A percentile compares a stretch with the other conserved stretches of the same genome.
These are phyloP conservation scores for Trichosporon sp. DNA, from an alignment of 1,284 basidiomycete species.

Conservation along the genomic window DNA sequence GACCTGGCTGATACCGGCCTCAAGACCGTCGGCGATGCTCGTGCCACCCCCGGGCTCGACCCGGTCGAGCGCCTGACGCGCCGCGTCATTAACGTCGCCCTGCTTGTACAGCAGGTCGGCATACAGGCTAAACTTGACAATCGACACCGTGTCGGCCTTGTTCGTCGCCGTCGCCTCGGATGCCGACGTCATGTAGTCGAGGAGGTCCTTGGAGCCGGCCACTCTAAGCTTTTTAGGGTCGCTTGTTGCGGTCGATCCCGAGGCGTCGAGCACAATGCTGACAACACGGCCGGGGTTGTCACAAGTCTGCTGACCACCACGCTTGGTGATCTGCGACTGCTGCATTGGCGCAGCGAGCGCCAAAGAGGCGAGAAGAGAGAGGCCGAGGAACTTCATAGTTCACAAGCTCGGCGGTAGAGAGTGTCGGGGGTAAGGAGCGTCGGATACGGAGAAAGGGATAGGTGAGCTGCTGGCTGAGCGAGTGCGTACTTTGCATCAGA, in stretches of 20 bases:
- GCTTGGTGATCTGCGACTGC: neutral
- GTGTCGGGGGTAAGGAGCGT: neutral
- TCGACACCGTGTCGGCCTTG: slow-evolving; percentile 7
- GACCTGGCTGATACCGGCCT: neutral
- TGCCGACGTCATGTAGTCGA: neutral
- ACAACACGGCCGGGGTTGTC: slow-evolving; percentile 6
- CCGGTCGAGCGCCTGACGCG: neutral
- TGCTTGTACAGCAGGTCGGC: neutral
- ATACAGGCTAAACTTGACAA: neutral
- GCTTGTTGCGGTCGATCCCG: neutral
- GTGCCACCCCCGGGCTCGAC: neutral
- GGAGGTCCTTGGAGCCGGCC: neutral
- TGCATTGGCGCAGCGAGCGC: neutral
- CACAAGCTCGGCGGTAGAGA: neutral
- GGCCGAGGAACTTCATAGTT: neutral
- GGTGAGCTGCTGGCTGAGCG: too few species aligned
- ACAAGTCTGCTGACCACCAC: neutral
- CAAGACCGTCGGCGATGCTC: neutral
- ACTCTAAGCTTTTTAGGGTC: slow-evolving; percentile 5
- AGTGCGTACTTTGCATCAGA: neutral
- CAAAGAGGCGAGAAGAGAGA: neutral
- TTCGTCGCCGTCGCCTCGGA: neutral
- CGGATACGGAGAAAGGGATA: neutral
- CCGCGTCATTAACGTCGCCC: neutral
- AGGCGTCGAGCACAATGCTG: slow-evolving; percentile 3